Evolutionary conservation across 163 green algal genomes (phyloP), one percentile per base, ranked within the genome.

Genomic region (Chlorella variabilis): DNA sequence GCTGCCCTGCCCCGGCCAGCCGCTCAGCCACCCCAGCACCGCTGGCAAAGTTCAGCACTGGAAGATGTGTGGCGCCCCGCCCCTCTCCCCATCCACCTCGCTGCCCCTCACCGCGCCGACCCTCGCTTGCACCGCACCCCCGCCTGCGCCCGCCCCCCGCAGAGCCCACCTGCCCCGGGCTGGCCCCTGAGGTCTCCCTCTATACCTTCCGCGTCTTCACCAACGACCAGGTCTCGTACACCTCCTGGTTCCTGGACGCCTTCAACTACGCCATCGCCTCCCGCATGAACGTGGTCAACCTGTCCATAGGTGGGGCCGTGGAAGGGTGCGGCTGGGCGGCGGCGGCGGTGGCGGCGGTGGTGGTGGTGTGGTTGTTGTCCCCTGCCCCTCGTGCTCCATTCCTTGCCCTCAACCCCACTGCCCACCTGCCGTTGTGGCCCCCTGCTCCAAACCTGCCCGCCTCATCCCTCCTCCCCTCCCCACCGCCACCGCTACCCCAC

Each of bases 201-300:
- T 87, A 98, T 88, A 98, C 97, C 5, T 99, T 99, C 86, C 94
- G 96, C 39, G 96, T 99, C 18, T 98, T 98, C 87, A 97, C 94
- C 23, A 96, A 97, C 78, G 93, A 95, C 67, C 93, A 97, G 88
- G 95, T 99, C 36, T 98, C 94, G 38, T 99, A 97, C 90, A 99
- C 97, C 13, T 97, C 91, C 59, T 99, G 97, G 97, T 99, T 99
- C 85, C 86, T 99, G 61, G 97, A 99, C 80, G 97, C 96, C 20
- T 99, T 99, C 92, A 99, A 99, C 85, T 98, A 99, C 85, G 96
- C 96, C 41, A 96, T 99, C 38, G 90, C 91, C 9, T 95, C 91
- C 31, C 85, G 91, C 33, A 94, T 97, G 90, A 89, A 98, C 79
- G 87, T 99, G 23, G 92, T 99, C 81, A 99, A 99, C 88, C 89